A percentile compares a stretch with the other conserved stretches of the same genome.
phyloP scores from a whole-genome alignment of 148 eudicot genomes.

The Chenopodium album region DNA sequence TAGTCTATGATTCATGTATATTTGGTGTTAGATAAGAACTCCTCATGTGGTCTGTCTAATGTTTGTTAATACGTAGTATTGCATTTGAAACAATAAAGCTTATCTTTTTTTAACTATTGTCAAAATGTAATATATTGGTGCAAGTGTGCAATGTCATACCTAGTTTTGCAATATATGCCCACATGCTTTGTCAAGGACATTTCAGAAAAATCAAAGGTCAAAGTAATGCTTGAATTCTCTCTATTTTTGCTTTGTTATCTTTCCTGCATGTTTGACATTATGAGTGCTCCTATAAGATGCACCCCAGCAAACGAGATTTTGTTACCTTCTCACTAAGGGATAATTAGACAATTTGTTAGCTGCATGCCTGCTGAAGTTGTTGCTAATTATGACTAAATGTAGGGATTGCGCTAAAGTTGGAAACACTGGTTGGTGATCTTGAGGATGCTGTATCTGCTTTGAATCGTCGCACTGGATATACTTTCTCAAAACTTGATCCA shows the following conservation, averaged over 20 bases:
- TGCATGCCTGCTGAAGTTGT: slow-evolving; percentile 3
- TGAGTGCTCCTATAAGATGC: neutral
- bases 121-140: neutral
- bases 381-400: slow-evolving; percentile 6
- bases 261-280: neutral
- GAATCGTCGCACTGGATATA: slow-evolving; percentile 26
- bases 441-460: slow-evolving; percentile 44
- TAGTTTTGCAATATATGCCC: neutral
- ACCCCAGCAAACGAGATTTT: neutral
- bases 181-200: neutral
- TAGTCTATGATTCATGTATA: neutral
- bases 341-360: neutral
- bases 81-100: neutral
- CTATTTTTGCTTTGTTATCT: neutral
- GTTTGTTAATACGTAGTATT: neutral
- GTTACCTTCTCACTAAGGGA: neutral
- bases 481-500: slow-evolving; percentile 25
- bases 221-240: neutral
- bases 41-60: neutral
- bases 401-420: slow-evolving; percentile 45
- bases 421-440: slow-evolving; percentile 54
- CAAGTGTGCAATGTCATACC: neutral
- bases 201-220: neutral
- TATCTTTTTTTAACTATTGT: neutral
- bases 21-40: neutral